Evolutionary conservation across 2,329 filamentous ascomycete genomes (phyloP).

Genomic region (Pseudocercospora ulei): DNA sequence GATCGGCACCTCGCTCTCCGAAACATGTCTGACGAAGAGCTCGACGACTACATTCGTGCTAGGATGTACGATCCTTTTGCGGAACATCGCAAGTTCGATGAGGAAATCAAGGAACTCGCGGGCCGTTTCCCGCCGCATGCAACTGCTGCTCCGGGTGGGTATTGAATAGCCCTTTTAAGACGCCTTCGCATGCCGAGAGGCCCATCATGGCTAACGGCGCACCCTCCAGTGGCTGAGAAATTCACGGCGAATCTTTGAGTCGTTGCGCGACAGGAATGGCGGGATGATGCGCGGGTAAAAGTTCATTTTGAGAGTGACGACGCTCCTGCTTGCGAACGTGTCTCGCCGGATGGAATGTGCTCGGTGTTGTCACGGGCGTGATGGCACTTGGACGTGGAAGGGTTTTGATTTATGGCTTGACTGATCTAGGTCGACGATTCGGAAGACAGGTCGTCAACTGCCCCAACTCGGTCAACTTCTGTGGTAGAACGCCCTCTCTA

Average conservation of each 20-base stretch:
- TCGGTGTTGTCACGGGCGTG: no score
- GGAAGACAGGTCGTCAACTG: no score
- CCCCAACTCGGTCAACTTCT: no score
- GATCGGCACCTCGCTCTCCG: constrained; percentile 52
- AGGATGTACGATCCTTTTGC: constrained; percentile 46
- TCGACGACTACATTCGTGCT: constrained; percentile 54
- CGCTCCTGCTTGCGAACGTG: no score
- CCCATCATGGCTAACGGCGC: constrained; percentile 13
- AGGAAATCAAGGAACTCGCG: constrained; percentile 24
- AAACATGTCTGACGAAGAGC: constrained; percentile 55
- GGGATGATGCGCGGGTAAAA: no score
- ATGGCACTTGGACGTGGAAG: no score
- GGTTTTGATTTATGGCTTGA: no score
- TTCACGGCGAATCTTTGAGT: constrained; percentile 15
- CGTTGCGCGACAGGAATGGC: no score
- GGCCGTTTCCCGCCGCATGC: constrained; percentile 12
- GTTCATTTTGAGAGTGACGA: no score
- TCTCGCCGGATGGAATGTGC: no score
- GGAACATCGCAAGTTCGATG: constrained; percentile 37
- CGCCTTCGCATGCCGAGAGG: background rate
- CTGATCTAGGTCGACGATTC: no score
- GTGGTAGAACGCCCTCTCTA: no score
- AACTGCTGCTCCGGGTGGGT: background rate
- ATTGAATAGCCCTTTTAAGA: constrained; percentile 9
- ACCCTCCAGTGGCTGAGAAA: constrained; percentile 8